Evolutionary conservation across 768 basidiomycete species (phyloP).

Genomic region (Hortiboletus campestris): DNA sequence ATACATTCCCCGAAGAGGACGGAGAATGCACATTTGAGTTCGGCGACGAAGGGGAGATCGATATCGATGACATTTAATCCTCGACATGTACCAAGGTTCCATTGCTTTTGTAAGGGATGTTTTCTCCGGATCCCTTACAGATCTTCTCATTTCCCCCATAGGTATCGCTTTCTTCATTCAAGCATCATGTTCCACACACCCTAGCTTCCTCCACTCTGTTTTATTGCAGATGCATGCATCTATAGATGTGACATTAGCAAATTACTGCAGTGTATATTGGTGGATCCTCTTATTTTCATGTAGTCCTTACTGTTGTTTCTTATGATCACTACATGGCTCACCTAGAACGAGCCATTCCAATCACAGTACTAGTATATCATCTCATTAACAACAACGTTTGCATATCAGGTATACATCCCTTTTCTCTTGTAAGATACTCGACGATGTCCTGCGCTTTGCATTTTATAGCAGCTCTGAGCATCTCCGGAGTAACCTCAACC

Average conservation of each 20-base stretch:
- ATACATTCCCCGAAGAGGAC: slow-evolving; percentile 87
- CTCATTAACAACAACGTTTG: slow-evolving; percentile 51
- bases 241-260: slow-evolving; percentile 27
- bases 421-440: slow-evolving; percentile 67
- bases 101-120: slow-evolving; percentile 16
- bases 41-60: slow-evolving; percentile 83
- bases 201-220: slow-evolving; percentile 2
- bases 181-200: slow-evolving; percentile 8
- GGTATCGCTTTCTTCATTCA: slow-evolving; percentile 14
- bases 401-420: slow-evolving; percentile 72
- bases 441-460: slow-evolving; percentile 66
- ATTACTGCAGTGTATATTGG: slow-evolving; percentile 14
- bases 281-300: slow-evolving; percentile 12
- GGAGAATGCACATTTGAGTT: slow-evolving; percentile 90
- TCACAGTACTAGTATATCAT: no score
- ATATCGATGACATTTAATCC: slow-evolving; percentile 83
- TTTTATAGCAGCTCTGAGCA: slow-evolving; percentile 68
- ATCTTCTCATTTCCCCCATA: slow-evolving; percentile 4
- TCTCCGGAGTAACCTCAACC: slow-evolving; percentile 47
- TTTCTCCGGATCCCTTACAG: not conserved
- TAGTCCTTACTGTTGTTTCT: slow-evolving; percentile 1
- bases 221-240: slow-evolving; percentile 15
- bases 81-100: slow-evolving; percentile 7
- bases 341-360: not conserved
- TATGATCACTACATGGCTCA: not conserved